A percentile compares a stretch with the other conserved stretches of the same genome.
Conservation (phyloP, 129 eudicot genomes). For the Lactuca saligna region DNA sequence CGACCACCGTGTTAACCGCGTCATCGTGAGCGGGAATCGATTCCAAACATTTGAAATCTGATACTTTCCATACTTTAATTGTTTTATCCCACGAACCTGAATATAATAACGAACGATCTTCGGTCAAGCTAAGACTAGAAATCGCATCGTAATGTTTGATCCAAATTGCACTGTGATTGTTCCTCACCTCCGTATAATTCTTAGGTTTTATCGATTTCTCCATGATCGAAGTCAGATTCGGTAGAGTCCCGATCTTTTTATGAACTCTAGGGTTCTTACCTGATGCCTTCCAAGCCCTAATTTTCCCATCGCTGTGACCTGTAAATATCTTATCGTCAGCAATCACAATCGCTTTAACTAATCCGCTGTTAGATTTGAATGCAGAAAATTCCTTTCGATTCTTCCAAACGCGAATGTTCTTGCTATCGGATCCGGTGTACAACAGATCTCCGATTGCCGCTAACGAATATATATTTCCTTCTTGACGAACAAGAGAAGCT, state of each 20-base stretch:
- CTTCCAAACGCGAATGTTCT: slow-evolving; percentile 59
- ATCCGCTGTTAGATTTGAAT: slow-evolving; percentile 38
- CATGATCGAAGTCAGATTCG: slow-evolving; percentile 25
- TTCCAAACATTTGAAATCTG: slow-evolving; percentile 52
- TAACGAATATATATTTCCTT: slow-evolving; percentile 51
- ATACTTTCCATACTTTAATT: slow-evolving; percentile 61
- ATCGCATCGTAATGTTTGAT: slow-evolving; percentile 49
- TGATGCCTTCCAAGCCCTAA: slow-evolving; percentile 40
- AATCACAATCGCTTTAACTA: slow-evolving; percentile 42
- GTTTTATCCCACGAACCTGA: slow-evolving; percentile 73
- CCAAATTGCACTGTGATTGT: slow-evolving; percentile 44
- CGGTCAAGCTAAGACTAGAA: slow-evolving; percentile 60
- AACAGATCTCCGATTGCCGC: slow-evolving; percentile 38
- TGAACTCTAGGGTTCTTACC: slow-evolving; percentile 24
- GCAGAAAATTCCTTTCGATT: slow-evolving; percentile 36
- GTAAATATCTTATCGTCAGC: slow-evolving; percentile 52
- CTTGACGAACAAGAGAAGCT: slow-evolving; percentile 64
- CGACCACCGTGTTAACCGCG: slow-evolving; percentile 42
- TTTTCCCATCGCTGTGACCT: slow-evolving; percentile 45
- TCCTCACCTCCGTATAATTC: slow-evolving; percentile 44
- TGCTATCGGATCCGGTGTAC: slow-evolving; percentile 20
- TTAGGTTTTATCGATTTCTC: neutral
- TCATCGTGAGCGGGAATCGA: slow-evolving; percentile 70
- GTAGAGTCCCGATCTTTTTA: slow-evolving; percentile 45
- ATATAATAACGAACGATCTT: slow-evolving; percentile 52